These are phyloP conservation scores for Ceriops tagal DNA, from an alignment of 345 rosid genomes.

Conservation along the genomic window DNA sequence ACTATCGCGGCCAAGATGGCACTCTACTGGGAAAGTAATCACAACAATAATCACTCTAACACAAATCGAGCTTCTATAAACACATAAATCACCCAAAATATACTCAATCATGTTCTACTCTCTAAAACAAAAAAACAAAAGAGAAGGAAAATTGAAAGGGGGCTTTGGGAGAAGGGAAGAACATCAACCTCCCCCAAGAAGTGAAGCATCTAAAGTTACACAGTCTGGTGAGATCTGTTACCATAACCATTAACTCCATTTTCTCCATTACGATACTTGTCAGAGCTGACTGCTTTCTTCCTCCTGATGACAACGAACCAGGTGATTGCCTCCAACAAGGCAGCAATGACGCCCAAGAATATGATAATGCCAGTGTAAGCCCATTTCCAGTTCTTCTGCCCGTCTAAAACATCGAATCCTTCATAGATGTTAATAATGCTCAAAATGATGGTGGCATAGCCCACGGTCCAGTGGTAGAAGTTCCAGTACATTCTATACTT, in stretches of 20 bases:
- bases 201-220: neutral
- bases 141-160: neutral
- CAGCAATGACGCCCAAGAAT: constrained; percentile 44
- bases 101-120: too few relatives aligned
- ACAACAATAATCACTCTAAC: too few relatives aligned
- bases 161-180: neutral
- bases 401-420: constrained; percentile 63
- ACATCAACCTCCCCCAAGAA: neutral
- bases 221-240: constrained; percentile 6
- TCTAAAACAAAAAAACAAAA: neutral
- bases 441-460: constrained; percentile 57
- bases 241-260: constrained; percentile 32
- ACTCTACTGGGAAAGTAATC: too few relatives aligned
- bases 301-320: constrained; percentile 68
- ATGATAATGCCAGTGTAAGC: constrained; percentile 53
- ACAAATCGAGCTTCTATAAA: too few relatives aligned
- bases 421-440: constrained; percentile 63
- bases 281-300: constrained; percentile 36
- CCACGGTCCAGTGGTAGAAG: constrained; percentile 72
- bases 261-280: constrained; percentile 34
- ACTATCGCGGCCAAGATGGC: too few relatives aligned
- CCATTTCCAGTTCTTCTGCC: constrained; percentile 52
- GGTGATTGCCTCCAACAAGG: constrained; percentile 59
- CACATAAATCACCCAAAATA: too few relatives aligned
- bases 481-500: constrained; percentile 83